A percentile compares a stretch with the other conserved stretches of the same genome.
Evolutionary conservation across 1,284 basidiomycete species (phyloP).

Genomic region (Hemileccinum hortonii): DNA sequence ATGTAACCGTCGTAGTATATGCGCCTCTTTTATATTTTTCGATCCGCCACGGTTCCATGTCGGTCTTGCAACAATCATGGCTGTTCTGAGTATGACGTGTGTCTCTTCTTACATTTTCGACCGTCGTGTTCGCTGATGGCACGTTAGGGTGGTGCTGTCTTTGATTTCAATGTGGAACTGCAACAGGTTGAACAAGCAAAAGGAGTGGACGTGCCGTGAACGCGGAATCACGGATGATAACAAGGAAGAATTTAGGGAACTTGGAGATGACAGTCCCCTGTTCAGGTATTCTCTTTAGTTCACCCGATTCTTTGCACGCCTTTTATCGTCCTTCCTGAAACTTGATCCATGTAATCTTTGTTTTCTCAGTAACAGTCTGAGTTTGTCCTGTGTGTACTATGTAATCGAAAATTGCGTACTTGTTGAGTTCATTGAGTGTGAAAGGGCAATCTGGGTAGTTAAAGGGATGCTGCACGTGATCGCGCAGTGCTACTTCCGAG

Average conservation of each 20-base stretch:
- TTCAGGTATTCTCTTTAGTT: no score
- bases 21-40: conserved; percentile 44
- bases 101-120: neutral
- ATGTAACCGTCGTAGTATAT: conserved; percentile 32
- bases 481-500: no score
- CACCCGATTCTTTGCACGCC: neutral
- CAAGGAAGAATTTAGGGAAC: conserved; percentile 30
- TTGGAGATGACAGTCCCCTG: no score
- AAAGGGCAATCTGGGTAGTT: no score
- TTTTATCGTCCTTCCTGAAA: neutral
- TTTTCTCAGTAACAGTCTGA: neutral
- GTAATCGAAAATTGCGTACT: no score
- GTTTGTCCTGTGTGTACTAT: neutral
- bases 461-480: neutral
- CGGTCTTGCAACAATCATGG: conserved; percentile 48
- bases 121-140: neutral
- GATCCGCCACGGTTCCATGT: conserved; percentile 46
- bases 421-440: no score
- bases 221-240: conserved; percentile 39
- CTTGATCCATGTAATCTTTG: neutral
- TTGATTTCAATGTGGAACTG: no score
- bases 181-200: no score
- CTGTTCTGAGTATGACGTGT: neutral
- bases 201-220: conserved; percentile 20
- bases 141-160: conserved; percentile 22